These are phyloP conservation scores for Diaporthe sp. DNA, from an alignment of 2,329 filamentous ascomycete species.

Conservation along the genomic window DNA sequence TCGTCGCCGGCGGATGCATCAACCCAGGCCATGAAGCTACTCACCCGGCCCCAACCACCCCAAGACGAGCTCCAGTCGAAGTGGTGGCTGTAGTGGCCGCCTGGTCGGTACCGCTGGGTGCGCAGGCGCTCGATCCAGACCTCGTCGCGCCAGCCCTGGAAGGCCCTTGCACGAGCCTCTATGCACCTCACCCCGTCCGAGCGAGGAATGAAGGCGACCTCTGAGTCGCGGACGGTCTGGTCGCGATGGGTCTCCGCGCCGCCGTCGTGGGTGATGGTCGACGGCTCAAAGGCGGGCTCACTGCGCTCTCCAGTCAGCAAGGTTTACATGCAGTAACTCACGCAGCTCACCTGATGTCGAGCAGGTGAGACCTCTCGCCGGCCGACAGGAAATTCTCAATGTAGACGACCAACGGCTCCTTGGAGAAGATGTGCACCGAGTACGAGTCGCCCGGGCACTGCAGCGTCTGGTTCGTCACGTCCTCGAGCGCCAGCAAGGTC, in stretches of 20 bases:
- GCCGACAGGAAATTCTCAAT: constrained; percentile 64
- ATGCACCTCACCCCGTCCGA: constrained; percentile 59
- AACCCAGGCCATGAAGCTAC: constrained; percentile 70
- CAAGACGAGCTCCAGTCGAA: constrained; percentile 65
- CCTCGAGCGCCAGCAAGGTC: constrained; percentile 65
- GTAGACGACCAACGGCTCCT: constrained; percentile 67
- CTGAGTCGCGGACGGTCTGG: constrained; percentile 63
- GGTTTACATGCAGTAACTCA: neutral
- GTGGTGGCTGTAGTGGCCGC: constrained; percentile 67
- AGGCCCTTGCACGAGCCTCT: constrained; percentile 60
- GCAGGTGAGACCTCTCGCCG: constrained; percentile 61
- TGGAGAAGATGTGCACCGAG: constrained; percentile 62
- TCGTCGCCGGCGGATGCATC: constrained; percentile 41
- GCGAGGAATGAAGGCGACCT: constrained; percentile 66
- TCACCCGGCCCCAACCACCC: constrained; percentile 64
- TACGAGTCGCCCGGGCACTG: constrained; percentile 59
- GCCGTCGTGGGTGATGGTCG: constrained; percentile 65
- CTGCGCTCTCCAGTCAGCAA: constrained; percentile 47
- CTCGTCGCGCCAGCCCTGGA: constrained; percentile 69
- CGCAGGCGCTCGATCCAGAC: constrained; percentile 67
- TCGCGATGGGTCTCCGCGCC: constrained; percentile 57
- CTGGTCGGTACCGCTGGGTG: constrained; percentile 63
- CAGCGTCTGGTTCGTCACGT: constrained; percentile 47
- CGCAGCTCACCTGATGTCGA: constrained; percentile 64
- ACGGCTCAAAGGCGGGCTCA: constrained; percentile 63